A percentile compares a stretch with the other conserved stretches of the same genome.
Evolutionary conservation across 2,329 filamentous ascomycete genomes (phyloP).

Genomic region (Aspergillus novofumigatus): DNA sequence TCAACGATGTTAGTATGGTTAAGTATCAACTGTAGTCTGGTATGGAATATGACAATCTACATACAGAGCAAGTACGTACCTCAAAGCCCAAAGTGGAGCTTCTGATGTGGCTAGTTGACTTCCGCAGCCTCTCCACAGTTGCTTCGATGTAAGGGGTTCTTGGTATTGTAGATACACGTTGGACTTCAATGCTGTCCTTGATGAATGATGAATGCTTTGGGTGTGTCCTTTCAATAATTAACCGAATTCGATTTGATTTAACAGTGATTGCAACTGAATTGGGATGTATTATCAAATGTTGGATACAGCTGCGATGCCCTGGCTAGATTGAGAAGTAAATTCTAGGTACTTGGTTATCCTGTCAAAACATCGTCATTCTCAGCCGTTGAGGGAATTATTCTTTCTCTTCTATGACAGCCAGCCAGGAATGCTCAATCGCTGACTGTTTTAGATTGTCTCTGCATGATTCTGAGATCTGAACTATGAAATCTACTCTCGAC

Average conservation of each 20-base stretch:
- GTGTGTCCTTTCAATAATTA: neutral
- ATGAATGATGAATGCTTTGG: neutral
- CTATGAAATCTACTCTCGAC: conserved; percentile 1
- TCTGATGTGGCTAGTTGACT: neutral
- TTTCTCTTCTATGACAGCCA: neutral
- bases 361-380: no score
- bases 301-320: neutral
- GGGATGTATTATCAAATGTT: neutral
- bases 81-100: neutral
- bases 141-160: neutral
- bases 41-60: neutral
- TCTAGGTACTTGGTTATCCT: no score
- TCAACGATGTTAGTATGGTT: neutral
- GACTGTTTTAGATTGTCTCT: neutral
- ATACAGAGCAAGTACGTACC: neutral
- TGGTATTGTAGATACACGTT: neutral
- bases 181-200: neutral
- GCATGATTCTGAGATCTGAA: neutral
- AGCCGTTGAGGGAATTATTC: neutral
- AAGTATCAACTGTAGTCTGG: neutral
- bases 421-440: neutral
- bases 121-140: neutral
- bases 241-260: neutral
- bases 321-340: no score
- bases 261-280: neutral